phyloP scores from a whole-genome alignment of 768 basidiomycete species.

The Nidularia pulvinata region DNA sequence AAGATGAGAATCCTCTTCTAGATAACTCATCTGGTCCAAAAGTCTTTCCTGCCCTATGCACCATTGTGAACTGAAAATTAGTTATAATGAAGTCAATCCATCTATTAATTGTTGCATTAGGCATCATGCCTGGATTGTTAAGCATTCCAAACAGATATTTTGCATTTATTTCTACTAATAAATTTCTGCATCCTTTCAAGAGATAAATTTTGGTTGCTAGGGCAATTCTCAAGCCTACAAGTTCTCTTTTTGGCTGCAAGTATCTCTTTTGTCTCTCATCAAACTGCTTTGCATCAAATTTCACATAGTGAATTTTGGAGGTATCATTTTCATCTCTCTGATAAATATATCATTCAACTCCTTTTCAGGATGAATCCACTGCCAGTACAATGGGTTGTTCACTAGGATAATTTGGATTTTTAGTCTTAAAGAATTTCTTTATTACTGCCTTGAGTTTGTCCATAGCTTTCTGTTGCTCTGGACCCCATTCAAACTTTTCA shows the following conservation, averaged over 20 bases:
- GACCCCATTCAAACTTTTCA: conserved; percentile 12
- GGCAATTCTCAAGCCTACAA: conserved; percentile 29
- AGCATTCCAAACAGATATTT: conserved; percentile 30
- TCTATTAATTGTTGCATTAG: conserved; percentile 28
- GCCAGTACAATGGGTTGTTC: conserved; percentile 2
- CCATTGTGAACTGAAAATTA: conserved; percentile 24
- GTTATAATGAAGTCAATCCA: conserved; percentile 30
- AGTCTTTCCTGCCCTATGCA: conserved; percentile 20
- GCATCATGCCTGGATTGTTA: conserved; percentile 27
- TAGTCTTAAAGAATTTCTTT: neutral
- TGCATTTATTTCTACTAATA: conserved; percentile 29
- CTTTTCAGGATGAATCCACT: conserved; percentile 12
- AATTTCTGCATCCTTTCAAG: conserved; percentile 18
- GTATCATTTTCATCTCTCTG: conserved; percentile 21
- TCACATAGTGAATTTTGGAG: conserved; percentile 15
- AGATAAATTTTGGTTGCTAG: conserved; percentile 12
- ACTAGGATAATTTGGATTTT: conserved; percentile 4
- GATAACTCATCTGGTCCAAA: conserved; percentile 31
- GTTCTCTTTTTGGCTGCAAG: conserved; percentile 37
- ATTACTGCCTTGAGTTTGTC: conserved; percentile 8
- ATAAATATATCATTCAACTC: conserved; percentile 32
- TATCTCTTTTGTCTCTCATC: conserved; percentile 27
- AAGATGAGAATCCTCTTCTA: conserved; percentile 7
- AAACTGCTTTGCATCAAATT: conserved; percentile 36
- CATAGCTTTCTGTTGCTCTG: conserved; percentile 2